Evolutionary conservation across 352 stramenopile genomes (phyloP).

Genomic region (Phytophthora multivora): DNA sequence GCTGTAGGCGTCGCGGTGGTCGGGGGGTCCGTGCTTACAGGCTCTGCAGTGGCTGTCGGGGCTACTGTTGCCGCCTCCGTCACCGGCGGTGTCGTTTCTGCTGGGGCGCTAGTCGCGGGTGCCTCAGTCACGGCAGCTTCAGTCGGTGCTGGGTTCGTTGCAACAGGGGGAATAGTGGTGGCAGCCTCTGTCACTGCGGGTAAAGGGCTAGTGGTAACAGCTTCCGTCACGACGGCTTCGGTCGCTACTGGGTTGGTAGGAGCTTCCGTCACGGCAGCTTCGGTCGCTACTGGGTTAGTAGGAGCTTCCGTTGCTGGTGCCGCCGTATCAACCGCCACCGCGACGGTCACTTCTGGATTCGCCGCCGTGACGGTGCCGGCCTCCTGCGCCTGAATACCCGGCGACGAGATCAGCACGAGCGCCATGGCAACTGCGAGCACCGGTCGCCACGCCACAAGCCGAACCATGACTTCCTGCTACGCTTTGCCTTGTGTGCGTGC

Average conservation of each 20-base stretch:
- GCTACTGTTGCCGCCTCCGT: background rate
- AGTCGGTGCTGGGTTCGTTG: slow-evolving; percentile 3
- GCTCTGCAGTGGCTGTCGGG: background rate
- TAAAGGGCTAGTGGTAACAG: background rate
- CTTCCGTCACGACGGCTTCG: background rate
- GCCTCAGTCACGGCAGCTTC: slow-evolving; percentile 16
- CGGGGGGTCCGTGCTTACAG: background rate
- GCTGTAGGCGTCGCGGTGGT: slow-evolving; percentile 8
- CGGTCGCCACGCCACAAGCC: slow-evolving; percentile 15
- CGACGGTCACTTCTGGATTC: slow-evolving; percentile 8
- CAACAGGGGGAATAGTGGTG: slow-evolving; percentile 9
- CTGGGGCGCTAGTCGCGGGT: background rate
- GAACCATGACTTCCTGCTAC: slow-evolving; percentile 21
- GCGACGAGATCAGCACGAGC: slow-evolving; percentile 14
- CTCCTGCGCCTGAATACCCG: slow-evolving; percentile 22
- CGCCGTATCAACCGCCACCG: background rate
- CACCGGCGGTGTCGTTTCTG: background rate
- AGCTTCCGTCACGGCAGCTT: slow-evolving; percentile 1
- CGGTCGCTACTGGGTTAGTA: slow-evolving; percentile 5
- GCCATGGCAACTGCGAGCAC: slow-evolving; percentile 9
- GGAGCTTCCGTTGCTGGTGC: background rate
- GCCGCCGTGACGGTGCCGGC: slow-evolving; percentile 1
- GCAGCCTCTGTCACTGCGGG: too few species aligned
- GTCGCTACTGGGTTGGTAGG: slow-evolving; percentile 8
- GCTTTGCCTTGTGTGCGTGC: background rate